These are phyloP conservation scores for Coprinopsis cinerea DNA, from an alignment of 768 basidiomycete species.

Conservation along the genomic window DNA sequence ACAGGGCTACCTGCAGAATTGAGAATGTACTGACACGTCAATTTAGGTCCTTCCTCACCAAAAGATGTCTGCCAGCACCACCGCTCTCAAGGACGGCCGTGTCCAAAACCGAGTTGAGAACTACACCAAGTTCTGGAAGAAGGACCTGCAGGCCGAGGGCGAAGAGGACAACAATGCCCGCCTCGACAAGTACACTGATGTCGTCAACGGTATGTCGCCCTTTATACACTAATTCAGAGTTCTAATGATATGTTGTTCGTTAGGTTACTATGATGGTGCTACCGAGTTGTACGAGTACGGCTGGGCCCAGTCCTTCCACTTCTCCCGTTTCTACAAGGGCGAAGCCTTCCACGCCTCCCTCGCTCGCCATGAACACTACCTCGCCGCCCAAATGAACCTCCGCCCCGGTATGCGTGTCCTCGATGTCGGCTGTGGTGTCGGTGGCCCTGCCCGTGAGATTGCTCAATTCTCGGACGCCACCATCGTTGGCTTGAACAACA, in stretches of 20 bases:
- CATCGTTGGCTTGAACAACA: slow-evolving; percentile 91
- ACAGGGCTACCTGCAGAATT: neutral
- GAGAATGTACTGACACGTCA: neutral
- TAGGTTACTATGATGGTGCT: slow-evolving; percentile 95
- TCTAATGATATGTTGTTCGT: slow-evolving; percentile 3
- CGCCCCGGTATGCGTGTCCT: slow-evolving; percentile 92
- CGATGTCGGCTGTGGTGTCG: slow-evolving; percentile 97
- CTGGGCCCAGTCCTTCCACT: slow-evolving; percentile 91
- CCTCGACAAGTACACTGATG: slow-evolving; percentile 80
- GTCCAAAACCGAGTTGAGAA: slow-evolving; percentile 64
- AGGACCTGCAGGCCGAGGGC: slow-evolving; percentile 66
- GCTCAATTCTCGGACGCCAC: slow-evolving; percentile 82
- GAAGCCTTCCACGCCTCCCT: slow-evolving; percentile 68
- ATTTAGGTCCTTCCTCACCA: neutral
- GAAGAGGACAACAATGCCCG: slow-evolving; percentile 65
- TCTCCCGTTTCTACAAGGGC: slow-evolving; percentile 95
- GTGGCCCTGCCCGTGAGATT: slow-evolving; percentile 95
- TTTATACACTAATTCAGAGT: neutral
- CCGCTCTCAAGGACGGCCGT: slow-evolving; percentile 45
- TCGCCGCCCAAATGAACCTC: slow-evolving; percentile 79
- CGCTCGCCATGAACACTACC: slow-evolving; percentile 97
- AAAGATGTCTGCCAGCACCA: slow-evolving; percentile 13
- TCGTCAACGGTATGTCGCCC: slow-evolving; percentile 75
- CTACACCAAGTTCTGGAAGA: slow-evolving; percentile 92
- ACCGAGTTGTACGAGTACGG: slow-evolving; percentile 95